A percentile compares a stretch with the other conserved stretches of the same genome.
phyloP scores from a whole-genome alignment of 345 rosid genomes.

The Mangifera indica region DNA sequence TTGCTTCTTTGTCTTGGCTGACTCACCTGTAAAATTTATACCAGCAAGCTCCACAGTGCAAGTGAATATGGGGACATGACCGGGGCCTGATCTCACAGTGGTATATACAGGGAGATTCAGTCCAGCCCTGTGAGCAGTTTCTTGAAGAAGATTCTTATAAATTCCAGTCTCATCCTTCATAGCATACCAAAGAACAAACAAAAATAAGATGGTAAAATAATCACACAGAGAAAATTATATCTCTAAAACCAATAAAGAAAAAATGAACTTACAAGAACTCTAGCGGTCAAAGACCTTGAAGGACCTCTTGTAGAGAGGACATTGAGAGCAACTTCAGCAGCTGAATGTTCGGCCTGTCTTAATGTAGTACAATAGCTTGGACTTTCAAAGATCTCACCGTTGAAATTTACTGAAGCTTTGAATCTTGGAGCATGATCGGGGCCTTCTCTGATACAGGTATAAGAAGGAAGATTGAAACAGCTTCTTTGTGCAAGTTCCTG shows the following conservation, averaged over 20 bases:
- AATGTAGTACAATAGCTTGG: conserved; percentile 53
- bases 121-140: conserved; percentile 75
- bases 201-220: not conserved
- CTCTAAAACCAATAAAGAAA: conserved; percentile 5
- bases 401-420: conserved; percentile 74
- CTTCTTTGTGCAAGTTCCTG: conserved; percentile 83
- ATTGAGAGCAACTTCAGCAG: conserved; percentile 69
- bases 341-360: conserved; percentile 76
- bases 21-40: conserved; percentile 57
- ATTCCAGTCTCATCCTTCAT: conserved; percentile 75
- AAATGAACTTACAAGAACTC: conserved; percentile 54
- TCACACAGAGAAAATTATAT: not conserved
- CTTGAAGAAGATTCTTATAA: conserved; percentile 77
- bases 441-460: conserved; percentile 67
- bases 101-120: conserved; percentile 65
- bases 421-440: conserved; percentile 85
- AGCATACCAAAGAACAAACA: conserved; percentile 3
- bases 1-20: conserved; percentile 76
- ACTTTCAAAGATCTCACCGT: conserved; percentile 68
- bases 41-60: conserved; percentile 71
- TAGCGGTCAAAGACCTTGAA: conserved; percentile 67
- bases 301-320: conserved; percentile 55
- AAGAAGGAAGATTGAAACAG: conserved; percentile 73
- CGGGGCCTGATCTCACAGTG: conserved; percentile 72
- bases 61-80: conserved; percentile 60